Base-by-base conservation (phyloP, 1,284 basidiomycete species). In the Ustilago sp. region DNA sequence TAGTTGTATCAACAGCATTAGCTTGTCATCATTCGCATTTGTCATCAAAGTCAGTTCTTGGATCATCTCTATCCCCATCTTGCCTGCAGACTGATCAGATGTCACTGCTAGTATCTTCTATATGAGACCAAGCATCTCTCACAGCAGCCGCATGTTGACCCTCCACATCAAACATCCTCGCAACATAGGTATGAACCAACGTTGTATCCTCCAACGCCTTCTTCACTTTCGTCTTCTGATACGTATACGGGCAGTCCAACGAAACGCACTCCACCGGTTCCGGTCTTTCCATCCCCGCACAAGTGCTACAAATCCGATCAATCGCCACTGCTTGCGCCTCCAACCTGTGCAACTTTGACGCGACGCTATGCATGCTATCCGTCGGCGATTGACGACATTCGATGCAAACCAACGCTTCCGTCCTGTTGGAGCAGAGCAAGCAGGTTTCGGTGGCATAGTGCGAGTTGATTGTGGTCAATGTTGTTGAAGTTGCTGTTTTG, bases 371-470 rank as follows among this genome's bases (percentile, higher is more conserved):
- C 31, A 78, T 51, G 41, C 63, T 71, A 13, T 60, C 45, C 11
- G 51, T 31, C n/a, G 74, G 79, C 3, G 55, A 41, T 32, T 66
- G 56, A 11, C 63, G 61, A 50, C 76, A 80, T 62, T 83, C 81
- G 38, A 73, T 15, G 57, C 82, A 83, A 57, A 84, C 41, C 28
- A 68, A 59, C 80, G 91, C 87, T 4, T 87, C 85, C 2, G 92
- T 90, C 41, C 86, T 83, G 9, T 87, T 86, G 1, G 89, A 89
- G 79, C 94, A 95, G 8, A 91, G 87, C 39, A 93, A 82, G 85
- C 94, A 95, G 54, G 90, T 90, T 12, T 89, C 89, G 64, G 88
- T 91, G n/a, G 87, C 87, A 83, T 95, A 94, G 86, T 94, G 93
- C 60, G 90, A 90, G 77, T 93, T 90, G 53, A 94, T 91, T 82